Evolutionary conservation across 1,139 yeast genomes (phyloP), one percentile per base, ranked within the genome.

Genomic region (Pichia sp.): DNA sequence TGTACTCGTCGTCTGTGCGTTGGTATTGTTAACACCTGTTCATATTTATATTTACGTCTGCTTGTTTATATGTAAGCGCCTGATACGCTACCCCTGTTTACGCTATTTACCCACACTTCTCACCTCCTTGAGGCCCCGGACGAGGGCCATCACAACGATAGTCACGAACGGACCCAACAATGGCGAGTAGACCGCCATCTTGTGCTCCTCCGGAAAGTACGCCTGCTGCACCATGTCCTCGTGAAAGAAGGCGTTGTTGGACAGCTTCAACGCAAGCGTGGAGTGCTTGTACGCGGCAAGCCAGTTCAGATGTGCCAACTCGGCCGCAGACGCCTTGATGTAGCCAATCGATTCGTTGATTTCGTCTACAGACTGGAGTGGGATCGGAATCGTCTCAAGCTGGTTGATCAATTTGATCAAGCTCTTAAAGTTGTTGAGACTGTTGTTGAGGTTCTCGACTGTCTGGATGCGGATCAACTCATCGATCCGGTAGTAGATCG

Each of bases 141-240:
- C 50, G 1, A 80, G 60, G 0, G 92, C 90, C 62, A 88, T 68
- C 1, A 78, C 47, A 23, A 85, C 68, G n/a, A 93, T 92, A 19
- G 93, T 80, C 1, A 80, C 72, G 30, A 90, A 73, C 0, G 99
- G 99, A 0, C 97, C 98, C 42, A 90, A 70, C 53, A 93, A 72
- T 0, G 98, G 99, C 64, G 90, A 75, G 61, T 90, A 93, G 0
- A 93, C 96, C 0, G 98, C 98, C 65, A 92, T 75, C 67, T 90
- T 90, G 68, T 93, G 98, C 66, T 92, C 97, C 61, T 89, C 92
- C 0, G 98, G 98, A 75, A 92, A 90, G 65, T 87, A 90, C 50
- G 87, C 88, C 66, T 92, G 97, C 65, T 90, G 96, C 8, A 92
- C 93, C 96, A 93, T 92, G 69, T 87, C 92, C 64, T 88, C 87